These are phyloP conservation scores for Verticillium longisporum DNA, from an alignment of 2,329 filamentous ascomycete species.

Conservation along the genomic window DNA sequence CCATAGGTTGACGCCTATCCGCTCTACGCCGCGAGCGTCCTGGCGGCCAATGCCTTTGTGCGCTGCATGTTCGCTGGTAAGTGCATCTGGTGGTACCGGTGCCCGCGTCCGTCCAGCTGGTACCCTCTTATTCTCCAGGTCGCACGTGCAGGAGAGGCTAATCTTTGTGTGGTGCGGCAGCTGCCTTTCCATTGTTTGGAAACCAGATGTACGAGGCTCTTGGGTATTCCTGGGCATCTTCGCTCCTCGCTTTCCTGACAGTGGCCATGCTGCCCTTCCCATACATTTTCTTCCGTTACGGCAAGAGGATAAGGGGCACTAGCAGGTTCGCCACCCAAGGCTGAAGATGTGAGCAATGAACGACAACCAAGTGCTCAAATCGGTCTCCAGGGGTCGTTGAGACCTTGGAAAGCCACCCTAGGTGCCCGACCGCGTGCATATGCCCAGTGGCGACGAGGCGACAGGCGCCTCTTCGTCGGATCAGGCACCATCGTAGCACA, in stretches of 20 bases:
- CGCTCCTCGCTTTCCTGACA: slow-evolving; percentile 53
- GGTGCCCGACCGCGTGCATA: neutral
- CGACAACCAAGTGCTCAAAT: neutral
- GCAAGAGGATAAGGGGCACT: slow-evolving; percentile 46
- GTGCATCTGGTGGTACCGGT: slow-evolving; percentile 16
- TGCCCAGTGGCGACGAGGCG: neutral
- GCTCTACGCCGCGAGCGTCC: slow-evolving; percentile 65
- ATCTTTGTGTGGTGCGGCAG: slow-evolving; percentile 26
- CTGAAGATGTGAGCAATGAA: neutral
- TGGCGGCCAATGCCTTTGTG: slow-evolving; percentile 79
- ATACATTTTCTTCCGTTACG: slow-evolving; percentile 55
- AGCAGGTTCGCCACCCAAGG: slow-evolving; percentile 47
- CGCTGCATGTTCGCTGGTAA: slow-evolving; percentile 67
- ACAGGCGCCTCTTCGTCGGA: slow-evolving; percentile 3
- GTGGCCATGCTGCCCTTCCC: slow-evolving; percentile 58
- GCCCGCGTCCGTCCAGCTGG: slow-evolving; percentile 15
- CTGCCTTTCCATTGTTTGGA: slow-evolving; percentile 70
- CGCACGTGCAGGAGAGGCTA: neutral
- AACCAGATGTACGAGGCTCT: slow-evolving; percentile 64
- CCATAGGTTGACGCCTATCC: slow-evolving; percentile 67
- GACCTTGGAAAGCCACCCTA: neutral
- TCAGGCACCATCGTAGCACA: neutral
- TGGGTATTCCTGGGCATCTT: slow-evolving; percentile 65
- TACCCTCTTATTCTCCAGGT: slow-evolving; percentile 1
- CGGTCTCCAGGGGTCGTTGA: neutral